Percentiles rank a stretch among this genome's conserved stretches.
Evolutionary conservation across 495 filamentous ascomycete species (phyloP).

Genomic region (Neurospora intermedia): DNA sequence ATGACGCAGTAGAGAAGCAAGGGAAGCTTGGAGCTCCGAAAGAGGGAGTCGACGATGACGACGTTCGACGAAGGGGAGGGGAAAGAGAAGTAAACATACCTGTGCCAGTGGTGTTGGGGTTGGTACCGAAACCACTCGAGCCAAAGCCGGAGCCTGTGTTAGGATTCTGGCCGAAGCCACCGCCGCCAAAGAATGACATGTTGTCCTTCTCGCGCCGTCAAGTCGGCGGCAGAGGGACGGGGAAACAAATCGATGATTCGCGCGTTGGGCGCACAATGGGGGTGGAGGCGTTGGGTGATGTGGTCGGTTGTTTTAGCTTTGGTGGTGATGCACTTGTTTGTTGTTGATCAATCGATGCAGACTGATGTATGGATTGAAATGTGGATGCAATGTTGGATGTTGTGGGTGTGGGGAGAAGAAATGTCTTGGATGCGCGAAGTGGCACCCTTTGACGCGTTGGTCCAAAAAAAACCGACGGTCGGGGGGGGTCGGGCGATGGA

Average conservation of each 20-base stretch:
- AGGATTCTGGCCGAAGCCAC: slow-evolving; percentile 49
- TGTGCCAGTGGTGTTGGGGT: slow-evolving; percentile 32
- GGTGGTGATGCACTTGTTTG: background rate
- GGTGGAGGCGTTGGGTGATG: background rate
- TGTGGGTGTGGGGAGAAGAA: background rate
- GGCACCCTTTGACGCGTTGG: background rate
- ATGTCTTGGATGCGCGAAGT: background rate
- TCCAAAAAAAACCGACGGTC: background rate
- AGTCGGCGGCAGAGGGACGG: background rate
- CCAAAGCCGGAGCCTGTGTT: slow-evolving; percentile 47
- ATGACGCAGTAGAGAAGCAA: background rate
- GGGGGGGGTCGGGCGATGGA: background rate
- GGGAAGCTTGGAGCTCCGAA: background rate
- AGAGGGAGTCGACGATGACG: background rate
- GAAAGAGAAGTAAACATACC: slow-evolving; percentile 25
- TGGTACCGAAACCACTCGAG: slow-evolving; percentile 43
- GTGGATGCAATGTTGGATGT: background rate
- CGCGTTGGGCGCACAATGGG: background rate
- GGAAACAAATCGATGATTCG: background rate
- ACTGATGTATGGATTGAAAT: background rate
- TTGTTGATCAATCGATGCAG: background rate
- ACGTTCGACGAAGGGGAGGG: background rate
- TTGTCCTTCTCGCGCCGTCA: slow-evolving; percentile 8
- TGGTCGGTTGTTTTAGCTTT: background rate
- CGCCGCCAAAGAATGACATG: slow-evolving; percentile 42